Percentiles rank a stretch among this genome's conserved stretches.
Evolutionary conservation across 345 rosid genomes (phyloP).

Genomic region (Citrus medica): DNA sequence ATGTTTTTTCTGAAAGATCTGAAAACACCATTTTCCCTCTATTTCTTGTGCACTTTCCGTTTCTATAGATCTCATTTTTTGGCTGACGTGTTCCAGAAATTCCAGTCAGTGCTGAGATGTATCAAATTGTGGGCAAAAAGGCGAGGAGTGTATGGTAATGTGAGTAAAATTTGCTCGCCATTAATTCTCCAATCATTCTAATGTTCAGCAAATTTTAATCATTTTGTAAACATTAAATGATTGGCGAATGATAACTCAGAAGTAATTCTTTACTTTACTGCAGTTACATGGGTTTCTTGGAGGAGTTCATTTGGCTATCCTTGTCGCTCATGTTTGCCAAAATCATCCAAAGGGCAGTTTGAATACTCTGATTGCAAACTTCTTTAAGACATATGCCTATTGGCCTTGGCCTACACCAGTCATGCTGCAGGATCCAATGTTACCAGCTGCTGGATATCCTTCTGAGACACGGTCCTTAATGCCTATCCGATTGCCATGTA

Average conservation of each 20-base stretch:
- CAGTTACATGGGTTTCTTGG: conserved; percentile 63
- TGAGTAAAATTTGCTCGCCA: conserved; percentile 23
- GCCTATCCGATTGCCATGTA: conserved; percentile 55
- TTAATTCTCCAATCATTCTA: neutral
- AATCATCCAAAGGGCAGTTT: conserved; percentile 37
- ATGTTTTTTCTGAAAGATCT: neutral
- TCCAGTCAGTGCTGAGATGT: conserved; percentile 46
- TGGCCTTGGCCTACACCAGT: conserved; percentile 65
- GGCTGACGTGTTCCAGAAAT: conserved; percentile 34
- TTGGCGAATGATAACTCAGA: neutral
- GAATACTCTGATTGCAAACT: conserved; percentile 32
- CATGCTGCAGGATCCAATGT: conserved; percentile 32
- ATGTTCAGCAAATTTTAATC: conserved; percentile 8
- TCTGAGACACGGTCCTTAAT: conserved; percentile 31
- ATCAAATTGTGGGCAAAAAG: conserved; percentile 58
- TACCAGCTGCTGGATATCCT: conserved; percentile 20
- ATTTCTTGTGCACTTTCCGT: neutral
- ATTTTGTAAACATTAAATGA: conserved; percentile 3
- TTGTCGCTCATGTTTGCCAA: conserved; percentile 51
- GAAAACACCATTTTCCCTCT: neutral
- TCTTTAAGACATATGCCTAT: conserved; percentile 47
- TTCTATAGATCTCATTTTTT: neutral
- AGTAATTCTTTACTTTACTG: conserved; percentile 12
- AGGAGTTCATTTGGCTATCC: conserved; percentile 60
- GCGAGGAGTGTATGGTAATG: conserved; percentile 60